Percentiles rank a stretch among this genome's conserved stretches.
Evolutionary conservation across 129 eudicot genomes (phyloP).

Genomic region (Escallonia herrerae): DNA sequence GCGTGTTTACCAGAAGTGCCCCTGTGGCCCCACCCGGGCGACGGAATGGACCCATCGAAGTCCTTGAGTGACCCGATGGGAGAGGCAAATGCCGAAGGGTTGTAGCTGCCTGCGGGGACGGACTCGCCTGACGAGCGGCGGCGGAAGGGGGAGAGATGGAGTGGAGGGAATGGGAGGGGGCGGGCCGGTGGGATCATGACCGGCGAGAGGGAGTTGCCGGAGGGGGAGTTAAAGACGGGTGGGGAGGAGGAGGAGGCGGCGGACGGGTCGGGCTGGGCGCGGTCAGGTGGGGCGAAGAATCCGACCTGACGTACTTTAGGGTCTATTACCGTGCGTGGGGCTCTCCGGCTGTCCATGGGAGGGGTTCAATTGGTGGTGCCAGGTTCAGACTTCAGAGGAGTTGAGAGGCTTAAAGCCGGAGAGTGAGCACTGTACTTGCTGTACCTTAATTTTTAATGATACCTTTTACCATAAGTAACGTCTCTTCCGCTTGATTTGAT

Average conservation of each 20-base stretch:
- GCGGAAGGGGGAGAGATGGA: conserved; percentile 23
- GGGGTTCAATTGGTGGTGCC: neutral
- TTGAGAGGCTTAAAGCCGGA: neutral
- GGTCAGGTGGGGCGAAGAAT: conserved; percentile 65
- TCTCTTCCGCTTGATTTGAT: neutral
- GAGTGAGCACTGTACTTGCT: neutral
- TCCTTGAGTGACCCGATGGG: conserved; percentile 23
- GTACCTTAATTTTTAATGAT: too few species aligned
- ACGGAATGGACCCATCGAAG: conserved; percentile 29
- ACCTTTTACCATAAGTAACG: neutral
- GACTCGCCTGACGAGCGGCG: conserved; percentile 18
- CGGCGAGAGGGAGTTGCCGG: conserved; percentile 76
- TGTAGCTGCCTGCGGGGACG: conserved; percentile 40
- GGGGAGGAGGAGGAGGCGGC: conserved; percentile 41
- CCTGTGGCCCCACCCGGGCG: conserved; percentile 24
- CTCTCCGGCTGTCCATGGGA: conserved; percentile 70
- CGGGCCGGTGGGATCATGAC: conserved; percentile 91
- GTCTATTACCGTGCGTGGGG: conserved; percentile 63
- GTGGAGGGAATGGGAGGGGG: conserved; percentile 23
- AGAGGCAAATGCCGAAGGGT: conserved; percentile 27
- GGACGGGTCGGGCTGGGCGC: conserved; percentile 45
- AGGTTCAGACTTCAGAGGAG: neutral
- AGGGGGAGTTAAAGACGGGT: conserved; percentile 37
- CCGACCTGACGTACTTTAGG: conserved; percentile 92
- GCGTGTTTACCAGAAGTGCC: conserved; percentile 45